Conservation (phyloP, 352 stramenopile species). For the Pythium apleroticum region DNA sequence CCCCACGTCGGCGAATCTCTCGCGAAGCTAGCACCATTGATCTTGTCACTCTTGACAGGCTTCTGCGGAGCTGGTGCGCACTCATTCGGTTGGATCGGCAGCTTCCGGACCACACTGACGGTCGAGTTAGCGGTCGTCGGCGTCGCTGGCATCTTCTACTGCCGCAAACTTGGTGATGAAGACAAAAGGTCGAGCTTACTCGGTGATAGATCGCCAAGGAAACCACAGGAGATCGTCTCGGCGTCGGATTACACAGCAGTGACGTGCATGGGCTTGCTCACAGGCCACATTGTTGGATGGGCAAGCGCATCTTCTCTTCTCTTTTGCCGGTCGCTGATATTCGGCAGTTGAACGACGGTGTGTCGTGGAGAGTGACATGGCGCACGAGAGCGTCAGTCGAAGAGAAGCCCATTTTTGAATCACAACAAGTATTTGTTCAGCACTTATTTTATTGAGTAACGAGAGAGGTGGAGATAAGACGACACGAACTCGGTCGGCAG, state of each 20-base stretch:
- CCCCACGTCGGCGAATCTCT: slow-evolving; percentile 66
- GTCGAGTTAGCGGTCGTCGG: slow-evolving; percentile 55
- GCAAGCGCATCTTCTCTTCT: slow-evolving; percentile 48
- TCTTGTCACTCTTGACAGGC: slow-evolving; percentile 59
- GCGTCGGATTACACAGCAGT: slow-evolving; percentile 74
- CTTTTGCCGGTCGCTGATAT: slow-evolving; percentile 55
- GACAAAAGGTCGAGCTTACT: slow-evolving; percentile 16
- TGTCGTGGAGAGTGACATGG: neutral
- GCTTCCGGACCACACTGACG: slow-evolving; percentile 26
- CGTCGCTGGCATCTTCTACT: slow-evolving; percentile 63
- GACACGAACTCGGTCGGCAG: slow-evolving; percentile 1
- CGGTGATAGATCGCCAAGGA: slow-evolving; percentile 19
- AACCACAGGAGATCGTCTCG: slow-evolving; percentile 53
- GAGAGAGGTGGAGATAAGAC: slow-evolving; percentile 8
- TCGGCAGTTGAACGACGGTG: slow-evolving; percentile 26
- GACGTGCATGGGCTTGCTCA: slow-evolving; percentile 52
- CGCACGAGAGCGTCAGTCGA: neutral
- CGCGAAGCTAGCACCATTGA: slow-evolving; percentile 55
- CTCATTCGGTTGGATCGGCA: slow-evolving; percentile 37
- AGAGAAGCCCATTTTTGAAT: slow-evolving; percentile 3
- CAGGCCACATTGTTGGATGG: slow-evolving; percentile 66
- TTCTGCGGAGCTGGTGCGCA: slow-evolving; percentile 49
- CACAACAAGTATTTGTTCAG: slow-evolving; percentile 12
- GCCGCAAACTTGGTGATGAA: slow-evolving; percentile 22
- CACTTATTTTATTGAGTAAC: slow-evolving; percentile 25